Evolutionary conservation across 345 rosid genomes (phyloP), one percentile per base, ranked within the genome.

Genomic region (Sisymbrium irio): DNA sequence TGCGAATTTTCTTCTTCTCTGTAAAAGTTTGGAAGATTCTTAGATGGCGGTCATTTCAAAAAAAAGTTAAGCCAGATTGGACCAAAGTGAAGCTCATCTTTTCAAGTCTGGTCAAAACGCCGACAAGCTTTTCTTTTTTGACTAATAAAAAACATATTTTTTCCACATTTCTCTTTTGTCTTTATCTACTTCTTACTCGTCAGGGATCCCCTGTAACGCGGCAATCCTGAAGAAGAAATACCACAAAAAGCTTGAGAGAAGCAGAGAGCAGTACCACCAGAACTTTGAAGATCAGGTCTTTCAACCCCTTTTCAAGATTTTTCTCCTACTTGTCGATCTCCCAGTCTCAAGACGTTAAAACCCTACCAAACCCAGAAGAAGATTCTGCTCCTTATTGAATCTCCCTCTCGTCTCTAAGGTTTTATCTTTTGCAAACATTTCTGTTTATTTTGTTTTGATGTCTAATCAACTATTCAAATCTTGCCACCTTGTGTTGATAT

Each of bases 151-250:
- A 68, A 69, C 32, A 3, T 6, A 42, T 7, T 32, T 20, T 68
- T 69, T 54, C 65, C 70, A 62, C 70, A 69, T 25, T 56, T 65
- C 15, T 28, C 14, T 76, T 76, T 46, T 37, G 58, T 62, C 66
- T 50, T 70, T 35, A 60, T 60, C 62, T 61, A 19, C 22, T 27
- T 39, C 75, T 27, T 45, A 63, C 66, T 69, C 33, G 65, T 62
- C 75, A 68, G 79, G 12, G 64, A 67, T 60, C 60, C 78, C 64
- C 65, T 69, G 75, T 69, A 68, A 76, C 75, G 79, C 79, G 75
- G 79, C 79, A 69, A 76, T 44, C 35, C 67, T 40, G 19, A 59
- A 3, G 10, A 72, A 15, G 55, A 59, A 30, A 62, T 9, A 65
- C 54, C 70, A 47, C 67, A 57, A 22, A 51, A 27, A 1, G 9